Percentiles rank a stretch among this genome's conserved stretches.
phyloP scores from a whole-genome alignment of 2,329 filamentous ascomycete species.

The Phaeoacremonium minimum region DNA sequence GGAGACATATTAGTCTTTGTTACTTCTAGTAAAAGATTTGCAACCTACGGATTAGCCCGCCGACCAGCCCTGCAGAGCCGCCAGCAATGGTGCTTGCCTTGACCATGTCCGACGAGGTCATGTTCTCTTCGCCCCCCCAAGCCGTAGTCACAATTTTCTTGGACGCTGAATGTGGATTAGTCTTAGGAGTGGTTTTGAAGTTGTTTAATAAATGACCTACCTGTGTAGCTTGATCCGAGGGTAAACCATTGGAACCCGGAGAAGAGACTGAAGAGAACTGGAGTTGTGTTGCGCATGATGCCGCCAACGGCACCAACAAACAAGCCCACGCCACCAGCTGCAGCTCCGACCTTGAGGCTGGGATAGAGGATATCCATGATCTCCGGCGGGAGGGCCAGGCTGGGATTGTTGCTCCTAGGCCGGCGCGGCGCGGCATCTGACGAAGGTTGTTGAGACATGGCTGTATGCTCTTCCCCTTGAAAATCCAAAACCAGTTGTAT shows the following conservation, averaged over 20 bases:
- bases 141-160: slow-evolving; percentile 40
- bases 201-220: slow-evolving; percentile 44
- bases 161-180: slow-evolving; percentile 35
- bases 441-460: too few species aligned
- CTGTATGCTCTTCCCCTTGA: too few species aligned
- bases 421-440: too few species aligned
- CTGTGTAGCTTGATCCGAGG: slow-evolving; percentile 73
- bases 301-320: slow-evolving; percentile 66
- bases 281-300: slow-evolving; percentile 63
- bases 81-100: slow-evolving; percentile 69
- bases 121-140: slow-evolving; percentile 44
- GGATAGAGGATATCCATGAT: slow-evolving; percentile 40
- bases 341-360: slow-evolving; percentile 55
- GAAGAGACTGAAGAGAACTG: slow-evolving; percentile 66
- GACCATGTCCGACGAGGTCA: slow-evolving; percentile 55
- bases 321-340: slow-evolving; percentile 56
- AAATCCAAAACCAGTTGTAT: too few species aligned
- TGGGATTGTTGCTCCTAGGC: too few species aligned
- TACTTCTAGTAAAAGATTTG: too few species aligned
- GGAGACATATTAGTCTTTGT: neutral
- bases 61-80: slow-evolving; percentile 61
- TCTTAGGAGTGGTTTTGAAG: too few species aligned
- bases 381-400: too few species aligned
- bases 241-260: slow-evolving; percentile 78
- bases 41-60: slow-evolving; percentile 47